Conservation (phyloP, 2,329 filamentous ascomycete genomes). For the Conoideocrella luteorostrata region DNA sequence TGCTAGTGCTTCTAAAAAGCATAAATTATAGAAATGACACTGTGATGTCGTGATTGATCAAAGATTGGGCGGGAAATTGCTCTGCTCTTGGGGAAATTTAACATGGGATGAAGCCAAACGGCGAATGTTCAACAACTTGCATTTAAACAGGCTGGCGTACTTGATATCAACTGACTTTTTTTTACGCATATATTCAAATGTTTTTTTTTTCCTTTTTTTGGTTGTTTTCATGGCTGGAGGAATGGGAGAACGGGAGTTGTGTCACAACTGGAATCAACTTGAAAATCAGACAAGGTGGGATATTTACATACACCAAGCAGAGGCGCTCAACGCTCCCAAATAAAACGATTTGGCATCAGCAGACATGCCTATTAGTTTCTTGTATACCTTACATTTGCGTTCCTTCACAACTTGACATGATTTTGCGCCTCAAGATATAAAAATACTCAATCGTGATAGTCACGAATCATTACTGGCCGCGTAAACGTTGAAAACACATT, state of each 20-base stretch:
- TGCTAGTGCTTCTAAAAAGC: not conserved
- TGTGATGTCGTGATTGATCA: not conserved
- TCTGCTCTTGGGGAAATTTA: slow-evolving; percentile 14
- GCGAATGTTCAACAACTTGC: slow-evolving; percentile 22
- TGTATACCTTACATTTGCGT: no score
- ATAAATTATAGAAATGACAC: not conserved
- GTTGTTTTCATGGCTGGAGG: not conserved
- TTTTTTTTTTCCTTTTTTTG: not conserved
- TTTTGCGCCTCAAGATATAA: no score
- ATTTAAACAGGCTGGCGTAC: slow-evolving; percentile 17
- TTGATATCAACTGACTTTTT: slow-evolving; percentile 4
- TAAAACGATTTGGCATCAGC: not conserved
- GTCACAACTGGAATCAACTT: slow-evolving; percentile 8
- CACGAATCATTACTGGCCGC: no score
- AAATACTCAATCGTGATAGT: no score
- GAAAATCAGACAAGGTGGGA: not conserved
- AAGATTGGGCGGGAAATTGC: slow-evolving; percentile 6
- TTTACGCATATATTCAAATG: slow-evolving; percentile 7
- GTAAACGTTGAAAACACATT: no score
- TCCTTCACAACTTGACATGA: no score
- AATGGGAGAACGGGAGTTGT: slow-evolving; percentile 11
- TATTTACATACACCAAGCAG: slow-evolving; percentile 3
- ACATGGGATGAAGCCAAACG: slow-evolving; percentile 15
- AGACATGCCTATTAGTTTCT: no score
- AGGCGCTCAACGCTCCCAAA: slow-evolving; percentile 14